phyloP scores from a whole-genome alignment of 73 alveolate species.

The Symbiodinium natans region DNA sequence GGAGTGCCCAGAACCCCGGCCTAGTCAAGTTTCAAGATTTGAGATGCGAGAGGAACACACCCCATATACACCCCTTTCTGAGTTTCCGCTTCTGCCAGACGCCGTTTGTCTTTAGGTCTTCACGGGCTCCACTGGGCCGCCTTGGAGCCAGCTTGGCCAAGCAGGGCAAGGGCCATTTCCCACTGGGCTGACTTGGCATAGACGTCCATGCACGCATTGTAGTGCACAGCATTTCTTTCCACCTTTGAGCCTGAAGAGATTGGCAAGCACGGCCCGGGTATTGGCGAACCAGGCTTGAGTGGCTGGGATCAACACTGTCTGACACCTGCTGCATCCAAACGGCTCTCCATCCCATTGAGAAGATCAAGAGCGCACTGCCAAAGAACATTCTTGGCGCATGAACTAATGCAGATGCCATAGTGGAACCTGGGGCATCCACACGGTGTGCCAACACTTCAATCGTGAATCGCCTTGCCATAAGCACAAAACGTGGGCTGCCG shows the following conservation, averaged over 20 bases:
- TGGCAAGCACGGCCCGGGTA: background rate
- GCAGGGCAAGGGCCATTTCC: slow-evolving; percentile 28
- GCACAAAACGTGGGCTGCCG: no score
- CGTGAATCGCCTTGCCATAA: no score
- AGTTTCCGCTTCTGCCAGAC: no score
- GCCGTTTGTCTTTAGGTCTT: no score
- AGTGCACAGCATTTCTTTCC: slow-evolving; percentile 28
- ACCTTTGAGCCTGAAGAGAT: background rate
- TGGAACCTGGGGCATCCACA: slow-evolving; percentile 30
- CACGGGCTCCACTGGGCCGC: no score
- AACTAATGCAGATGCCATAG: slow-evolving; percentile 40
- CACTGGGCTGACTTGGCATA: slow-evolving; percentile 35
- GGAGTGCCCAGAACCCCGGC: no score
- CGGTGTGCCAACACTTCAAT: no score
- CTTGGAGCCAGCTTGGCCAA: background rate
- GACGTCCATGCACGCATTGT: slow-evolving; percentile 47
- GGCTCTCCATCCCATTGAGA: background rate
- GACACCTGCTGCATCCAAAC: background rate
- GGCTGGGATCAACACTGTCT: background rate
- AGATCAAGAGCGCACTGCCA: slow-evolving; percentile 41
- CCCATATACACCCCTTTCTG: no score
- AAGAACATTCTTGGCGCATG: slow-evolving; percentile 25
- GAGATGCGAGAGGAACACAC: no score
- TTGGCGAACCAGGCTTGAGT: background rate
- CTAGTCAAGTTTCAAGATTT: no score